phyloP scores from a whole-genome alignment of 2,329 filamentous ascomycete genomes.

The Diaporthe citriasiana region DNA sequence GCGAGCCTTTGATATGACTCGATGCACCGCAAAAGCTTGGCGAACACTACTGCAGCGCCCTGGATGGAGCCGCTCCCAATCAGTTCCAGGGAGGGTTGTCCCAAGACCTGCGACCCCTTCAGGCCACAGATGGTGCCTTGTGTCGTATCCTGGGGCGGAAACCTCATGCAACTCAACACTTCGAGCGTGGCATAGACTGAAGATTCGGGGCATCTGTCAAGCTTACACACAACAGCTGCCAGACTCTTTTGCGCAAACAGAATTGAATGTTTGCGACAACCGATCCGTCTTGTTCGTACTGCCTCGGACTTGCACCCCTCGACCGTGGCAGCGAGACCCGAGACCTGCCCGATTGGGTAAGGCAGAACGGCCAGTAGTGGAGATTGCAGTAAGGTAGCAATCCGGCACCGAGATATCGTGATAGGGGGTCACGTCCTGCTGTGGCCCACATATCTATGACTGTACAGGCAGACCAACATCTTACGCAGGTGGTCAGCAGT shows the following conservation, averaged over 20 bases:
- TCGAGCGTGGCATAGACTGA: neutral
- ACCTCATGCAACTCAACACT: neutral
- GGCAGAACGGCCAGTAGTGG: slow-evolving; percentile 21
- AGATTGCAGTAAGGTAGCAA: slow-evolving; percentile 18
- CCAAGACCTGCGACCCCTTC: slow-evolving; percentile 7
- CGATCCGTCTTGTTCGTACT: neutral
- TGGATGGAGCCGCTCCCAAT: slow-evolving; percentile 23
- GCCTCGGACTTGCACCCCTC: slow-evolving; percentile 3
- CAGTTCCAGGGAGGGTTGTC: neutral
- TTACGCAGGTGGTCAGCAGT: neutral
- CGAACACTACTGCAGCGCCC: slow-evolving; percentile 30
- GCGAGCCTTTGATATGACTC: slow-evolving; percentile 29
- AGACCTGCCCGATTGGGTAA: slow-evolving; percentile 34
- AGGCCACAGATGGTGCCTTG: neutral
- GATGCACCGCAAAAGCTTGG: slow-evolving; percentile 34
- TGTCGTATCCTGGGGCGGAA: neutral
- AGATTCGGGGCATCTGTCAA: too few species aligned
- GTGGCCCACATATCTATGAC: slow-evolving; percentile 26
- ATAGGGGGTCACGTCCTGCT: slow-evolving; percentile 6
- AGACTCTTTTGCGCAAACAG: neutral
- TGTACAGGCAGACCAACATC: slow-evolving; percentile 1
- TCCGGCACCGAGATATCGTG: slow-evolving; percentile 30
- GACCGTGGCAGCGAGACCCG: slow-evolving; percentile 7
- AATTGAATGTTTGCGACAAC: neutral
- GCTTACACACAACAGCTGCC: neutral